A percentile compares a stretch with the other conserved stretches of the same genome.
phyloP scores from a whole-genome alignment of 179 eudicot species.

The Beta macrorhiza region DNA sequence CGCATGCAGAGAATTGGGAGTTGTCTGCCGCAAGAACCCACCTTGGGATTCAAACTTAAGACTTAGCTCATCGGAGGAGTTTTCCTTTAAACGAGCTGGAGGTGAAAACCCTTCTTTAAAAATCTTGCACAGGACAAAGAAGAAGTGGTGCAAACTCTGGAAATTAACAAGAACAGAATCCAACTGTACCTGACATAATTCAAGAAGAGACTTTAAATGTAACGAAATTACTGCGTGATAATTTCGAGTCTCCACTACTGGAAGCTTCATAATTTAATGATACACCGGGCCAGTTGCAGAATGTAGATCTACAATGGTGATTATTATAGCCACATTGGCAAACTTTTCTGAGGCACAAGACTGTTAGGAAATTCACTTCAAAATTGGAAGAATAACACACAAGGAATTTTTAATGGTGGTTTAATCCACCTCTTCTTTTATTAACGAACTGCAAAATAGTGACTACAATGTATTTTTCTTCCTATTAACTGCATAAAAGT shows the following conservation, averaged over 20 bases:
- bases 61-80: slow-evolving; percentile 39
- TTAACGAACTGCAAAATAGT: too few species aligned
- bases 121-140: slow-evolving; percentile 86
- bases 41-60: slow-evolving; percentile 72
- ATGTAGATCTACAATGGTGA: not conserved
- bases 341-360: not conserved
- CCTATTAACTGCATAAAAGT: too few species aligned
- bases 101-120: slow-evolving; percentile 65
- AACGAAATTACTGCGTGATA: slow-evolving; percentile 10
- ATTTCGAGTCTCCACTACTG: not conserved
- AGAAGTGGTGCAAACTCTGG: slow-evolving; percentile 82
- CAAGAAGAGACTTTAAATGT: slow-evolving; percentile 6
- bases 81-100: slow-evolving; percentile 33
- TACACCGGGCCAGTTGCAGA: not conserved
- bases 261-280: not conserved
- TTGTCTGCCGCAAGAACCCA: slow-evolving; percentile 74
- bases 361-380: too few species aligned
- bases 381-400: too few species aligned
- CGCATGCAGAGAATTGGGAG: slow-evolving; percentile 38
- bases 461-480: too few species aligned
- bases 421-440: too few species aligned
- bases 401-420: too few species aligned
- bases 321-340: not conserved
- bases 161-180: slow-evolving; percentile 67
- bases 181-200: slow-evolving; percentile 64